These are phyloP conservation scores for Yamadazyma taylorii DNA, from an alignment of 1,139 yeast genomes.

Conservation along the genomic window DNA sequence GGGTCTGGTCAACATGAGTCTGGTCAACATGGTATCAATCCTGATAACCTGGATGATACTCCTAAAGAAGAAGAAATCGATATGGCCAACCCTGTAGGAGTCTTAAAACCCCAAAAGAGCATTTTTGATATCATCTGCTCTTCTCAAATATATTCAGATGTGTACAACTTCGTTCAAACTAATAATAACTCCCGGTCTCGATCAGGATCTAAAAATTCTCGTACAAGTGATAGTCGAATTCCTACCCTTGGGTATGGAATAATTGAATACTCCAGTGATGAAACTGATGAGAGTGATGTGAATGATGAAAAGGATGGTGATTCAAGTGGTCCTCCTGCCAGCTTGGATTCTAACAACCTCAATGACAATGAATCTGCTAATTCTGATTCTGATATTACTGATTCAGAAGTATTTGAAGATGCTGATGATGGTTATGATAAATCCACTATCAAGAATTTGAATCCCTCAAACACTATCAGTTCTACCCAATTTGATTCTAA, in stretches of 20 bases:
- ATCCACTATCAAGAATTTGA: neutral
- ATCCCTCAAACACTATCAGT: too few relatives aligned
- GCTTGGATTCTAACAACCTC: neutral
- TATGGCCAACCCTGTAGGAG: slow-evolving; percentile 13
- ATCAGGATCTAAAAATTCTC: slow-evolving; percentile 4
- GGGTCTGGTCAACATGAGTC: too few relatives aligned
- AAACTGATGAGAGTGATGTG: slow-evolving; percentile 8
- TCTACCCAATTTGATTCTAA: too few relatives aligned
- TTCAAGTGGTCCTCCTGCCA: neutral
- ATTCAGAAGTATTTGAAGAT: slow-evolving; percentile 10
- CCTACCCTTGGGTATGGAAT: slow-evolving; percentile 12
- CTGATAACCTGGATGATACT: too few relatives aligned
- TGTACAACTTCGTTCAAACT: slow-evolving; percentile 12
- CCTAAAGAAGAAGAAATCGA: slow-evolving; percentile 14
- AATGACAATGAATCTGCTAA: too few relatives aligned
- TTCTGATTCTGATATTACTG: neutral
- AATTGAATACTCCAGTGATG: slow-evolving; percentile 9
- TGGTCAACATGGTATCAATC: too few relatives aligned
- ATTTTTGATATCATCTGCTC: slow-evolving; percentile 12
- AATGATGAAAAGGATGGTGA: slow-evolving; percentile 4
- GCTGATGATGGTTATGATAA: slow-evolving; percentile 11
- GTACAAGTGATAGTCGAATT: neutral
- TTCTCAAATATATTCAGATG: slow-evolving; percentile 16
- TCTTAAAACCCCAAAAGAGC: slow-evolving; percentile 11
- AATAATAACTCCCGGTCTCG: slow-evolving; percentile 5